A percentile compares a stretch with the other conserved stretches of the same genome.
phyloP scores from a whole-genome alignment of 768 basidiomycete species.

The Sarcomyxa edulis region DNA sequence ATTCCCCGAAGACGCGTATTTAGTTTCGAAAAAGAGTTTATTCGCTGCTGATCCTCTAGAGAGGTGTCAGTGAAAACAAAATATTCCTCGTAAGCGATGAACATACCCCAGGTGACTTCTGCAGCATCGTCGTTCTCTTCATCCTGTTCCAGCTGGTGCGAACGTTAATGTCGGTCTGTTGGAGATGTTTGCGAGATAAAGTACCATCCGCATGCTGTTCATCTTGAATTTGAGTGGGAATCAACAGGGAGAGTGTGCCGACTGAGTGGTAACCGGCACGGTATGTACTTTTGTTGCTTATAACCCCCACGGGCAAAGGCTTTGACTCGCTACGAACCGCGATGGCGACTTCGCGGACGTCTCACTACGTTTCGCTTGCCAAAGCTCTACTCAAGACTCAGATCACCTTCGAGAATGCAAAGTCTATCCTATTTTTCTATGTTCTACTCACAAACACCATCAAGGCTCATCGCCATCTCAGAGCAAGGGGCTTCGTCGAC shows the following conservation, averaged over 20 bases:
- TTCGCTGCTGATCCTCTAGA: constrained; percentile 81
- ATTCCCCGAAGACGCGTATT: constrained; percentile 73
- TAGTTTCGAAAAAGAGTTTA: constrained; percentile 88
- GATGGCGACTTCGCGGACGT: no score
- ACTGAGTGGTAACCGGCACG: no score
- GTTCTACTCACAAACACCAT: constrained; percentile 45
- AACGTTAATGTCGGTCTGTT: constrained; percentile 4
- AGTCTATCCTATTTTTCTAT: constrained; percentile 56
- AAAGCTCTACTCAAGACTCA: no score
- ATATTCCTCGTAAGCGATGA: constrained; percentile 3
- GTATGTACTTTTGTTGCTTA: no score
- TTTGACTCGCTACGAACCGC: no score
- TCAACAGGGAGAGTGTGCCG: no score
- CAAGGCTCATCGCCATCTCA: constrained; percentile 55
- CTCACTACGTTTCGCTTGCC: no score
- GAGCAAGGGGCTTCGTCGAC: constrained; percentile 51
- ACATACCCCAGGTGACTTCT: constrained; percentile 83
- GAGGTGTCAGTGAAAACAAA: background rate
- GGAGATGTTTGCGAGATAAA: constrained; percentile 9
- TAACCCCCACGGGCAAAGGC: no score
- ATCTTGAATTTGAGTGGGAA: no score
- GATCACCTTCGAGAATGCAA: constrained; percentile 38
- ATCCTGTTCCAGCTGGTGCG: constrained; percentile 59
- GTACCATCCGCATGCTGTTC: constrained; percentile 56
- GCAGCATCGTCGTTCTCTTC: constrained; percentile 71